Evolutionary conservation across 1,139 yeast genomes (phyloP), one percentile per base, ranked within the genome.

Genomic region (Blastobotrys elegans): DNA sequence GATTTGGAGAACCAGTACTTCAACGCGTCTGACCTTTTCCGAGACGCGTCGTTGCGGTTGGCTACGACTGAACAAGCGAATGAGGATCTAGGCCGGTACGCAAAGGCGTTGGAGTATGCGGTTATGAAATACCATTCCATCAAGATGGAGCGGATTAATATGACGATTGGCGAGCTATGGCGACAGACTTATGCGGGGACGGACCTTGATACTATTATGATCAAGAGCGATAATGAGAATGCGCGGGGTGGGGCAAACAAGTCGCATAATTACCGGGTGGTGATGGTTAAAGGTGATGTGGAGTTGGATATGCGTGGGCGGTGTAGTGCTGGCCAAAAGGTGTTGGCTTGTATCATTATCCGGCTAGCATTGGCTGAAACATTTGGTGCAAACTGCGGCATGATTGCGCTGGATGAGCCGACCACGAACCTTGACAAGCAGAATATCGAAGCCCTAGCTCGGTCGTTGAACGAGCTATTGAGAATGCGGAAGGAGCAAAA

Each of bases 271-370:
- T 92, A 92, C 63, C 75, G 97, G 36, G 97, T 94, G 20, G 96
- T 92, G 16, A 94, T 94, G 98, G 80, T 82, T 53, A 94, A 94
- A 62, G 88, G 86, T 57, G 94, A 86, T 47, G 84, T 82, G 1
- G 98, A 92, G 64, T 71, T 94, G 41, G 99, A 94, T 61, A 94
- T 94, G 99, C 76, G 98, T 55, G 99, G 98, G 0, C 72, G 98
- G 49, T 94, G 99, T 65, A 88, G 97, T 2, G 98, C 98, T 0
- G 99, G 99, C 1, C 99, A 94, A 65, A 88, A 89, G 62, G 97
- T 94, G 1, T 70, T 94, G 48, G 96, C 98, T 0, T 84, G 95
- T 48, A 89, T 94, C 46, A 81, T 94, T 33, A 90, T 94, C 47
- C 74, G 99, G 48, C 71, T 94, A 50, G 97, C 97, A 0, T 70